These are phyloP conservation scores for Stachybotrys chlorohalonatus DNA, from an alignment of 2,329 filamentous ascomycete genomes.

Conservation along the genomic window DNA sequence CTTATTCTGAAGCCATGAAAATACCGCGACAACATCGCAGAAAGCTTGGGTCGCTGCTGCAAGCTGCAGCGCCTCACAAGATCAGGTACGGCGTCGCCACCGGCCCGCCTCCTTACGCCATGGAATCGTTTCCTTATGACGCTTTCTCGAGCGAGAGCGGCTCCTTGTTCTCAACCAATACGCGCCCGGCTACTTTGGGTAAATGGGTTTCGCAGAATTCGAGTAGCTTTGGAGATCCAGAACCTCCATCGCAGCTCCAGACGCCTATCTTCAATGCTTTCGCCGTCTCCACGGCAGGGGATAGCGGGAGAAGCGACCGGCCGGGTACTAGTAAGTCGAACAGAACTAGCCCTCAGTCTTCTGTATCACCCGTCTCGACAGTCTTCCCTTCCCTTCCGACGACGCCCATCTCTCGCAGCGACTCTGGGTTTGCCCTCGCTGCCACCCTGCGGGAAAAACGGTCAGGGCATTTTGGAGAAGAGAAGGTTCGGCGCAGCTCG, in stretches of 20 bases:
- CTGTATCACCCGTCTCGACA: constrained; percentile 67
- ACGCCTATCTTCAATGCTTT: constrained; percentile 87
- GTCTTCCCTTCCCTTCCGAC: constrained; percentile 68
- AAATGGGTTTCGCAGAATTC: constrained; percentile 89
- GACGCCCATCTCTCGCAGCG: constrained; percentile 77
- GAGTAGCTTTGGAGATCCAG: constrained; percentile 68
- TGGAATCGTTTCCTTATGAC: constrained; percentile 87
- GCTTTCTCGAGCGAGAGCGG: constrained; percentile 82
- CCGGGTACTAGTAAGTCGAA: constrained; percentile 65
- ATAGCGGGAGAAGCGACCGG: constrained; percentile 59
- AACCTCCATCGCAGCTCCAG: constrained; percentile 39
- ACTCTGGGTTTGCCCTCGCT: constrained; percentile 83
- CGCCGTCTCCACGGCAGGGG: constrained; percentile 57
- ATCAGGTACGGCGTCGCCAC: constrained; percentile 74
- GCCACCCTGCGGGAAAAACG: constrained; percentile 86
- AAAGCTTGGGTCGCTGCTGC: constrained; percentile 80
- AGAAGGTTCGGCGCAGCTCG: constrained; percentile 77
- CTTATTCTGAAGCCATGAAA: constrained; percentile 65
- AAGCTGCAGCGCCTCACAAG: constrained; percentile 84
- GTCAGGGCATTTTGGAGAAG: constrained; percentile 80
- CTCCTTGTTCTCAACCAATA: constrained; percentile 65
- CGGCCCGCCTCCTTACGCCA: constrained; percentile 86
- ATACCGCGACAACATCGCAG: constrained; percentile 82
- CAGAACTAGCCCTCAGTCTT: constrained; percentile 52
- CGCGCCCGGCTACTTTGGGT: constrained; percentile 63